Evolutionary conservation across 176 grass and related monocot genomes (phyloP).

Genomic region (Zizania latifolia): DNA sequence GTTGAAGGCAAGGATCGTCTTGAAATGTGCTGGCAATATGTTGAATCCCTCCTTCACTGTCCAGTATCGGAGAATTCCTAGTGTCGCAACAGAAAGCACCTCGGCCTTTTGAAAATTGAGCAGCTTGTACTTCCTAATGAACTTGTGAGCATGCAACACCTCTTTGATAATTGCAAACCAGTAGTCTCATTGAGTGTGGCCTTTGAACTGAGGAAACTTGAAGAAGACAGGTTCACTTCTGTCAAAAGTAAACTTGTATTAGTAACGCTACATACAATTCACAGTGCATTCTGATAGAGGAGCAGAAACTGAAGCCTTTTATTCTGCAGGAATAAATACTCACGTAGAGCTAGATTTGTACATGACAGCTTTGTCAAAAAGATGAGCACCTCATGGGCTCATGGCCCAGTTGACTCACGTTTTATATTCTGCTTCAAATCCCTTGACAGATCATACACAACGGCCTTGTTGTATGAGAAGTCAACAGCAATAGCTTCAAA

Average conservation of each 20-base stretch:
- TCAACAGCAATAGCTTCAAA: slow-evolving; percentile 77
- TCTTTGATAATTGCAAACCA: slow-evolving; percentile 92
- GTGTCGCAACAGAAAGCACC: slow-evolving; percentile 54
- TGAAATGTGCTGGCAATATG: slow-evolving; percentile 65
- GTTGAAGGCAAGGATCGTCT: slow-evolving; percentile 82
- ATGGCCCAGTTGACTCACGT: slow-evolving; percentile 80
- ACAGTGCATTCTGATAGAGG: neutral
- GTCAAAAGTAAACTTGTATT: neutral
- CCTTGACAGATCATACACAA: slow-evolving; percentile 59
- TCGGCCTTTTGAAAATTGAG: slow-evolving; percentile 53
- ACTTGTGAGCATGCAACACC: slow-evolving; percentile 77
- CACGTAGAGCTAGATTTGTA: slow-evolving; percentile 82
- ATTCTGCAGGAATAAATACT: slow-evolving; percentile 20
- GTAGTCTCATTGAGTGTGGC: slow-evolving; percentile 75
- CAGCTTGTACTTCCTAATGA: slow-evolving; percentile 73
- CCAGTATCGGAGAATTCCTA: slow-evolving; percentile 71
- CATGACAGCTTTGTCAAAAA: slow-evolving; percentile 95
- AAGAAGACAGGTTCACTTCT: slow-evolving; percentile 69
- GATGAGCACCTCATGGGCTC: slow-evolving; percentile 88
- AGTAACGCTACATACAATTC: neutral
- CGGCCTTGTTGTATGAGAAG: slow-evolving; percentile 64
- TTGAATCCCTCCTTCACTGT: slow-evolving; percentile 72
- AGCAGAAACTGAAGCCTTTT: neutral
- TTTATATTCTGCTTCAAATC: slow-evolving; percentile 75
- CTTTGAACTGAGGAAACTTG: slow-evolving; percentile 84